Evolutionary conservation across 495 filamentous ascomycete species (phyloP).

Genomic region (Hypoxylon perforatum): DNA sequence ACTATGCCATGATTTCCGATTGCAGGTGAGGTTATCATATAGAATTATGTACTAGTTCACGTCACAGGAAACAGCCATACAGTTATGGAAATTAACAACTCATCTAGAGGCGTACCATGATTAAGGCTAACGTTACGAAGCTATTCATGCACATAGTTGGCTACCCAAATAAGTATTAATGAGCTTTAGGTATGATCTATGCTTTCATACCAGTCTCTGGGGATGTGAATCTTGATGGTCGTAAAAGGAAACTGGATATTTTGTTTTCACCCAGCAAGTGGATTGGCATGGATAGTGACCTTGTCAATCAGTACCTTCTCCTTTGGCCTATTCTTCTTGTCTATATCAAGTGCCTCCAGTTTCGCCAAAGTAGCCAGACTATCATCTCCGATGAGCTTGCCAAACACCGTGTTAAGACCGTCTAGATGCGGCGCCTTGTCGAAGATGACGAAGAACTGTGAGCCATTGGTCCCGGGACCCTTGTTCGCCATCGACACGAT

Average conservation of each 20-base stretch:
- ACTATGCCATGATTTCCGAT: too few relatives aligned
- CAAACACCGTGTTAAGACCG: conserved; percentile 94
- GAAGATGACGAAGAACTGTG: conserved; percentile 93
- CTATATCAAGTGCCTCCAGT: conserved; percentile 81
- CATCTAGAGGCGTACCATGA: too few relatives aligned
- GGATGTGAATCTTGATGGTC: neutral
- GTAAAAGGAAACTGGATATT: neutral
- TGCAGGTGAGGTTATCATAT: too few relatives aligned
- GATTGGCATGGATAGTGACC: conserved; percentile 94
- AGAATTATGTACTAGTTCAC: too few relatives aligned
- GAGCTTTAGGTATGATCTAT: neutral
- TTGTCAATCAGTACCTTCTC: conserved; percentile 73
- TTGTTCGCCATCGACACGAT: conserved; percentile 96
- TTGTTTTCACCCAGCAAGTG: conserved; percentile 73
- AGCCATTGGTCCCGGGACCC: conserved; percentile 85
- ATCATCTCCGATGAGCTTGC: conserved; percentile 75
- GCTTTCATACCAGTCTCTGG: neutral
- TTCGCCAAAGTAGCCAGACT: conserved; percentile 75
- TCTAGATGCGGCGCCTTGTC: conserved; percentile 91
- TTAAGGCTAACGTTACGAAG: too few relatives aligned
- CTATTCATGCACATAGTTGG: too few relatives aligned
- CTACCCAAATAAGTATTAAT: neutral
- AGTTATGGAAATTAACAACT: too few relatives aligned
- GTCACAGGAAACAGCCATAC: too few relatives aligned
- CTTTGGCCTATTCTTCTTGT: conserved; percentile 89